Evolutionary conservation across 805 yeast genomes (phyloP).

Genomic region (Starmerella apicola): DNA sequence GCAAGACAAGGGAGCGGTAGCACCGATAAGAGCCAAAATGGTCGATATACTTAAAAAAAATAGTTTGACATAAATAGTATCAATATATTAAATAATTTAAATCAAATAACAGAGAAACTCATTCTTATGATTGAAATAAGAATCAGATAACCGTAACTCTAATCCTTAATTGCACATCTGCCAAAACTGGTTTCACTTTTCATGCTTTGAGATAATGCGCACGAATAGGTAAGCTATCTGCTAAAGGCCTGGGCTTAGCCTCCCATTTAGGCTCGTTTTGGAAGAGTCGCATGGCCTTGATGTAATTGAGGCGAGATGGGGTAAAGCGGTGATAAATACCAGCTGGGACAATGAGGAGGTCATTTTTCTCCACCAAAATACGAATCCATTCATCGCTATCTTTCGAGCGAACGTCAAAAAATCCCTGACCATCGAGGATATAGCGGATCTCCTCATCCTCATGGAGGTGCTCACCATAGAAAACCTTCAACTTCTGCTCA

Average conservation of each 20-base stretch:
- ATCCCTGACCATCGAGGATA: slow-evolving; percentile 80
- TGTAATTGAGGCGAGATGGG: slow-evolving; percentile 46
- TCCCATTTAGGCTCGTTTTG: slow-evolving; percentile 94
- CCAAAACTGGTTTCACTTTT: no score
- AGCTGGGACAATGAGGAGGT: slow-evolving; percentile 58
- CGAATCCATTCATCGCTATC: slow-evolving; percentile 62
- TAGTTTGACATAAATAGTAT: no score
- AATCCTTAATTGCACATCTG: no score
- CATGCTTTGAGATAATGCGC: slow-evolving; percentile 2
- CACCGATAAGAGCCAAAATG: no score
- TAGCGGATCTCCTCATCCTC: slow-evolving; percentile 96
- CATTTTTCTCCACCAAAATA: slow-evolving; percentile 48
- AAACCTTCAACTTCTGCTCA: slow-evolving; percentile 50
- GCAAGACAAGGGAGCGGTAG: no score
- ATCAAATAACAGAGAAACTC: no score
- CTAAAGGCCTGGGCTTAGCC: slow-evolving; percentile 15
- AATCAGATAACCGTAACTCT: no score
- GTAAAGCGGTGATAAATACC: slow-evolving; percentile 94
- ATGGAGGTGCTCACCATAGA: slow-evolving; percentile 79
- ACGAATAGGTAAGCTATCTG: slow-evolving; percentile 9
- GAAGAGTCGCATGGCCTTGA: slow-evolving; percentile 72
- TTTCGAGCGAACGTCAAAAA: slow-evolving; percentile 68
- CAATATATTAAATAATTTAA: no score
- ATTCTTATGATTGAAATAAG: no score
- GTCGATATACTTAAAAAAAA: no score